Conservation (phyloP, 768 basidiomycete genomes). For the Neoboletus brunneissimus region DNA sequence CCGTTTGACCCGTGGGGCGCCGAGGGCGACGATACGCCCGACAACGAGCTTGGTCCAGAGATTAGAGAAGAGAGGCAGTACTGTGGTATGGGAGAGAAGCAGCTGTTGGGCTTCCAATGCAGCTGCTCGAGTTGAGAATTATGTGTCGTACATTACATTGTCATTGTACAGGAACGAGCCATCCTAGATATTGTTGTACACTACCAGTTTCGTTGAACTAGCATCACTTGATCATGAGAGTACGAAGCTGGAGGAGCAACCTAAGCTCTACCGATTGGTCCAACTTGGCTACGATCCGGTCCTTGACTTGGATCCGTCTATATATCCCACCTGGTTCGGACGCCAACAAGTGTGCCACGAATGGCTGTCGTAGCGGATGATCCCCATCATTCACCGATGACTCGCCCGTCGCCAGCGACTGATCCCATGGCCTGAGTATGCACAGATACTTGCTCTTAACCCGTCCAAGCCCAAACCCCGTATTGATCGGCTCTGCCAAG, state of each 20-base stretch:
- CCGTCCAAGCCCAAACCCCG: conserved; percentile 17
- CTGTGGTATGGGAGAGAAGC: conserved; percentile 74
- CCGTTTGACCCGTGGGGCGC: conserved; percentile 90
- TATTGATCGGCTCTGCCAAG: conserved; percentile 19
- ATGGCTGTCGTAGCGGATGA: conserved; percentile 20
- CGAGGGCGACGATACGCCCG: conserved; percentile 48
- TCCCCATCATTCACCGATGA: conserved; percentile 4
- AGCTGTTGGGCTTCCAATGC: conserved; percentile 87
- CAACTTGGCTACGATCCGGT: conserved; percentile 23
- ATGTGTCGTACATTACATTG: background rate
- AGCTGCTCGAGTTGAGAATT: conserved; percentile 76
- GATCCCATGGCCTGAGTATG: conserved; percentile 22
- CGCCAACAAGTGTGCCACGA: conserved; percentile 19
- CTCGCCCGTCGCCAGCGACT: conserved; percentile 12
- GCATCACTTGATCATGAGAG: conserved; percentile 18
- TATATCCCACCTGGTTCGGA: conserved; percentile 17
- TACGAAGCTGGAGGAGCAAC: conserved; percentile 16
- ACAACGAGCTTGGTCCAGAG: conserved; percentile 52
- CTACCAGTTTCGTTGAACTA: background rate
- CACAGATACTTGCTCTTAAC: conserved; percentile 14
- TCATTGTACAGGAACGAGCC: background rate
- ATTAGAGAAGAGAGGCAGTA: conserved; percentile 67
- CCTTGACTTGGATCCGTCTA: conserved; percentile 15
- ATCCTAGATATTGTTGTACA: background rate
- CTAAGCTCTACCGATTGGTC: conserved; percentile 11